Evolutionary conservation across 495 filamentous ascomycete species (phyloP).

Genomic region (Clavariopsis aquatica): DNA sequence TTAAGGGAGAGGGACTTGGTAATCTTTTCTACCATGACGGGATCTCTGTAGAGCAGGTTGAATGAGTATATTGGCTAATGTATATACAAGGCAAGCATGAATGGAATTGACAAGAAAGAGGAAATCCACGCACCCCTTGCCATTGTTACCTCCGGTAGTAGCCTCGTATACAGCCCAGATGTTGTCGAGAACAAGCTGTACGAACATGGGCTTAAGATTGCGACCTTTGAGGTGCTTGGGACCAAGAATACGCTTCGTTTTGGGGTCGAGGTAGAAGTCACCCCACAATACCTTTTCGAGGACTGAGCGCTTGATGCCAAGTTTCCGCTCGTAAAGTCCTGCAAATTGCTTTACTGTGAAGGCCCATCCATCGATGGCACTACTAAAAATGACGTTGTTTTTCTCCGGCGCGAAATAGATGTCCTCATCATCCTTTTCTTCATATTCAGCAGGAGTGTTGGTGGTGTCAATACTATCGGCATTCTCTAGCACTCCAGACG

Average conservation of each 20-base stretch:
- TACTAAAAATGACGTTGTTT: conserved; percentile 98
- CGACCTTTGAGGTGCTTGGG: conserved; percentile 92
- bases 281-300: conserved; percentile 97
- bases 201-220: conserved; percentile 93
- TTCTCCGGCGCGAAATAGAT: conserved; percentile 98
- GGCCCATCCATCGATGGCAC: conserved; percentile 96
- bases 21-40: conserved; percentile 84
- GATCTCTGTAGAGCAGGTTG: conserved; percentile 64
- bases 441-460: conserved; percentile 55
- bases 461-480: conserved; percentile 52
- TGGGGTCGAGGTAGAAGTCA: conserved; percentile 94
- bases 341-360: conserved; percentile 97
- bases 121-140: conserved; percentile 67
- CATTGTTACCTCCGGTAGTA: conserved; percentile 76
- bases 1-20: conserved; percentile 85
- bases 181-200: conserved; percentile 91
- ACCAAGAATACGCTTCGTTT: conserved; percentile 88
- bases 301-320: conserved; percentile 87
- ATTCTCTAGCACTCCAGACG: conserved; percentile 39
- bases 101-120: conserved; percentile 26
- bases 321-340: conserved; percentile 89
- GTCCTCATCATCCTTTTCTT: conserved; percentile 94
- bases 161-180: conserved; percentile 97
- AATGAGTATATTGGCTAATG: conserved; percentile 43
- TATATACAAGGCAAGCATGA: conserved; percentile 37